Percentiles rank a stretch among this genome's conserved stretches.
Conservation (phyloP, 768 basidiomycete genomes). For the Epithele typhae region DNA sequence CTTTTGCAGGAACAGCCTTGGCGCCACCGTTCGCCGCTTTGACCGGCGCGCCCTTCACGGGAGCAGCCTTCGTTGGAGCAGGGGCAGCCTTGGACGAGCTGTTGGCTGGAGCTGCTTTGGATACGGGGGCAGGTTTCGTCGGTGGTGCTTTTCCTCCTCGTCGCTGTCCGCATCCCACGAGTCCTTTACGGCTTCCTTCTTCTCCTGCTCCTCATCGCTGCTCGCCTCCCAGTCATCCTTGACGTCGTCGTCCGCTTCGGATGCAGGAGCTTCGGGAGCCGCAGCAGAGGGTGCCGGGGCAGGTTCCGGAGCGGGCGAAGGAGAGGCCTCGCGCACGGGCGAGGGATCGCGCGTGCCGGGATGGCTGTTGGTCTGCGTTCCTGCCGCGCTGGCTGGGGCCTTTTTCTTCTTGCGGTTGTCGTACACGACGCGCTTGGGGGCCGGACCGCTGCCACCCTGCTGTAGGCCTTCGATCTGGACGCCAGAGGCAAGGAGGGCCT, state of each 20-base stretch:
- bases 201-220: conserved; percentile 36
- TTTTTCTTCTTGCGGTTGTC: conserved; percentile 77
- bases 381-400: conserved; percentile 10
- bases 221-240: conserved; percentile 55
- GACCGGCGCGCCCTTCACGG: no score
- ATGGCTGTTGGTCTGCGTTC: conserved; percentile 18
- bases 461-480: conserved; percentile 89
- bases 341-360: conserved; percentile 25
- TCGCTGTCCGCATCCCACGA: conserved; percentile 71
- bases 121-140: no score
- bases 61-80: conserved; percentile 12
- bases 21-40: conserved; percentile 6
- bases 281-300: conserved; percentile 24
- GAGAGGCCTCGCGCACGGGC: conserved; percentile 19
- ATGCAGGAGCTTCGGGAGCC: conserved; percentile 14
- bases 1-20: conserved; percentile 23
- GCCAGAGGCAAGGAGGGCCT: conserved; percentile 87
- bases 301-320: conserved; percentile 30
- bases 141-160: conserved; percentile 16
- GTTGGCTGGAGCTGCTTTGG: conserved; percentile 6
- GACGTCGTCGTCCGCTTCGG: conserved; percentile 27
- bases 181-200: conserved; percentile 28
- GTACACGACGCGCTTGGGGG: conserved; percentile 76
- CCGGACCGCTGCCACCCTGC: conserved; percentile 40
- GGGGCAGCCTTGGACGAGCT: conserved; percentile 17